phyloP scores from a whole-genome alignment of 495 filamentous ascomycete genomes.

The Haplographium delicatum region DNA sequence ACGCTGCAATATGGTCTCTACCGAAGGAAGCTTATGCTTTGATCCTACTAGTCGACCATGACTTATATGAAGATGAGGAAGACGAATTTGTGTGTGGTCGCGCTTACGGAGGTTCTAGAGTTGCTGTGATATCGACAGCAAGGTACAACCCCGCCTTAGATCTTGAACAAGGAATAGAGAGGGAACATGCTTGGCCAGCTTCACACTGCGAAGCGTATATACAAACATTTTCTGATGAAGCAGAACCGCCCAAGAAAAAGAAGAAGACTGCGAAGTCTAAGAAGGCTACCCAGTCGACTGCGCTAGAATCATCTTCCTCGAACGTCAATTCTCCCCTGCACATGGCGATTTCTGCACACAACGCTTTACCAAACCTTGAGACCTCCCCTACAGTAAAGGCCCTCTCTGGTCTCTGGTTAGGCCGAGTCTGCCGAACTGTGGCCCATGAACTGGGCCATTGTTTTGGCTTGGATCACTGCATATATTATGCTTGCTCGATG shows the following conservation, averaged over 20 bases:
- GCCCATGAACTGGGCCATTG: constrained; percentile 64
- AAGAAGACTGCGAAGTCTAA: background rate
- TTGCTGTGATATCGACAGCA: constrained; percentile 54
- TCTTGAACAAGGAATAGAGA: constrained; percentile 35
- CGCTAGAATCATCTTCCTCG: background rate
- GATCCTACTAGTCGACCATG: constrained; percentile 52
- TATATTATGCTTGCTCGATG: constrained; percentile 68
- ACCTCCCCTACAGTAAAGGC: background rate
- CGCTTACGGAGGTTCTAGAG: constrained; percentile 58
- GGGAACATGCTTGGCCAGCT: constrained; percentile 56
- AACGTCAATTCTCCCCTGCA: constrained; percentile 4
- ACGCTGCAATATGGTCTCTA: constrained; percentile 49
- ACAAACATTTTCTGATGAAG: constrained; percentile 10
- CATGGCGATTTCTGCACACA: constrained; percentile 15
- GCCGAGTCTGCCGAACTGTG: constrained; percentile 50
- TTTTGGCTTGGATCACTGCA: constrained; percentile 59
- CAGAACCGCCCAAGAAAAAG: background rate
- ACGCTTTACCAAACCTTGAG: constrained; percentile 12
- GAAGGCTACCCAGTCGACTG: too few relatives aligned
- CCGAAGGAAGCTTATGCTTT: constrained; percentile 57
- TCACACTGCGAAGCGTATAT: constrained; percentile 54
- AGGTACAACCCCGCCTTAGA: constrained; percentile 56
- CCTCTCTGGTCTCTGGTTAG: constrained; percentile 47
- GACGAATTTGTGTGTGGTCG: constrained; percentile 64
- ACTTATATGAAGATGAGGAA: constrained; percentile 62